Conservation (phyloP, 805 yeast genomes). For the Pichia insulana region DNA sequence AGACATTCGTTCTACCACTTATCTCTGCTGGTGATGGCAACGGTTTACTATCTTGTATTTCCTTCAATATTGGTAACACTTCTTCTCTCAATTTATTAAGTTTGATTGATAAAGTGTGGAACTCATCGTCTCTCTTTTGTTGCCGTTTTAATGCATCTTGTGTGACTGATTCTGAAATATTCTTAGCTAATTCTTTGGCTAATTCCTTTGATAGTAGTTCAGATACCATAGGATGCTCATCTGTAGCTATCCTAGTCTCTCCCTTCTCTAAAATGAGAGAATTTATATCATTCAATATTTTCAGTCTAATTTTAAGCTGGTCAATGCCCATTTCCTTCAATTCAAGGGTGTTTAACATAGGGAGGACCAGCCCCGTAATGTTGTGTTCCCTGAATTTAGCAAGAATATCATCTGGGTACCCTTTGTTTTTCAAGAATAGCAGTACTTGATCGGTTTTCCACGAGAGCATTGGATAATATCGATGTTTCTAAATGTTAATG, state of each 20-base stretch:
- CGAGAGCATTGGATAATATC: slow-evolving; percentile 10
- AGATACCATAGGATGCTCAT: slow-evolving; percentile 18
- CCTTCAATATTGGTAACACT: slow-evolving; percentile 51
- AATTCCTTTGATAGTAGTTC: slow-evolving; percentile 21
- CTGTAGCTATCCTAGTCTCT: neutral
- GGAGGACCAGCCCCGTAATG: slow-evolving; percentile 65
- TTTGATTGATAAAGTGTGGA: slow-evolving; percentile 40
- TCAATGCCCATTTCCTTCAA: slow-evolving; percentile 63
- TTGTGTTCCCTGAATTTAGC: slow-evolving; percentile 44
- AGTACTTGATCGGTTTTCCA: slow-evolving; percentile 28
- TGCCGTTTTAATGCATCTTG: slow-evolving; percentile 11
- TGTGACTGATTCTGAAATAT: slow-evolving; percentile 18
- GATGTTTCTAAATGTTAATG: neutral
- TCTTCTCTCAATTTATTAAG: slow-evolving; percentile 54
- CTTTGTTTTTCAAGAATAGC: slow-evolving; percentile 22
- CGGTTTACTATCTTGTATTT: slow-evolving; percentile 57
- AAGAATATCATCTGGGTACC: slow-evolving; percentile 19
- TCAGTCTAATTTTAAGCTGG: slow-evolving; percentile 46
- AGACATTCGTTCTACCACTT: too few relatives aligned
- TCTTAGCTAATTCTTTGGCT: slow-evolving; percentile 19
- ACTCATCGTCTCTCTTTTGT: slow-evolving; percentile 5
- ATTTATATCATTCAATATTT: slow-evolving; percentile 51
- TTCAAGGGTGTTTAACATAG: slow-evolving; percentile 61
- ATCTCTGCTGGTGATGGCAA: slow-evolving; percentile 62
- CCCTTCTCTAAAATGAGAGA: slow-evolving; percentile 35